These are phyloP conservation scores for Candida michaelii DNA, from an alignment of 805 yeast genomes.

Conservation along the genomic window DNA sequence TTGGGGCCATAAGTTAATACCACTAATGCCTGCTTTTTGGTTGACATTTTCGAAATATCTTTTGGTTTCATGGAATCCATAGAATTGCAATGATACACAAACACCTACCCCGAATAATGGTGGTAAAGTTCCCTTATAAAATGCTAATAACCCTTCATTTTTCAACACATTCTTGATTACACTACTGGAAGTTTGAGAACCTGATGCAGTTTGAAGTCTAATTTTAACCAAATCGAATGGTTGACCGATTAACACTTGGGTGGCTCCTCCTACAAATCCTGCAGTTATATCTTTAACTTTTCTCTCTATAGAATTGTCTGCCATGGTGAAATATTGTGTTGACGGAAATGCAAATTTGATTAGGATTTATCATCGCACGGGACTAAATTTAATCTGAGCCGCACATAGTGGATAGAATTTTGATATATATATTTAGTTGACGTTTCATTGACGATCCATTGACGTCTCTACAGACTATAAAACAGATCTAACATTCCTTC, in stretches of 20 bases:
- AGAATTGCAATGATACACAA: conserved; percentile 68
- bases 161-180: conserved; percentile 36
- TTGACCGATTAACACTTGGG: conserved; percentile 48
- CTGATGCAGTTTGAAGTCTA: conserved; percentile 38
- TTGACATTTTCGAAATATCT: conserved; percentile 47
- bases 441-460: too few relatives aligned
- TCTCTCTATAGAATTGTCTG: conserved; percentile 35
- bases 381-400: conserved; percentile 1
- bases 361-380: conserved; percentile 2
- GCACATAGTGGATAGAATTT: too few relatives aligned
- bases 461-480: too few relatives aligned
- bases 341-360: background rate
- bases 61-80: conserved; percentile 69
- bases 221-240: conserved; percentile 47
- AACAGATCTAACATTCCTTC: conserved; percentile 9
- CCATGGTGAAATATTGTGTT: conserved; percentile 10
- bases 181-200: conserved; percentile 28
- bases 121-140: conserved; percentile 46
- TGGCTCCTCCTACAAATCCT: conserved; percentile 48
- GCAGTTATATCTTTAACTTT: conserved; percentile 44
- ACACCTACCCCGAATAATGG: conserved; percentile 51
- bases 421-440: too few relatives aligned
- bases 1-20: conserved; percentile 53
- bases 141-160: conserved; percentile 44
- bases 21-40: conserved; percentile 21